phyloP scores from a whole-genome alignment of 179 eudicot species.

The Beta corolliflora region DNA sequence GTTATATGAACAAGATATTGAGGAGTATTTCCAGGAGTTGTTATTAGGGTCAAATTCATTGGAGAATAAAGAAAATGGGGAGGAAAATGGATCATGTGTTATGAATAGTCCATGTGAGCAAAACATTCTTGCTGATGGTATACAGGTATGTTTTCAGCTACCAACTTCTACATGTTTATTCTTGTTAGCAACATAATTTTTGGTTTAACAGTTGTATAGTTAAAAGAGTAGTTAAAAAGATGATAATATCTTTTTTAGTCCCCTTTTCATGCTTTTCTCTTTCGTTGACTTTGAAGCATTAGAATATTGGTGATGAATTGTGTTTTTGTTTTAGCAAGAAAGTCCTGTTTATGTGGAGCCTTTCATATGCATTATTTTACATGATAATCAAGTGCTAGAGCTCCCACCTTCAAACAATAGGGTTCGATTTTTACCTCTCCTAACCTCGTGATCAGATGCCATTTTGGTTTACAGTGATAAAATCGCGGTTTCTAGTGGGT shows the following conservation, averaged over 20 bases:
- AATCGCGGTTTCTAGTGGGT: too few relatives aligned
- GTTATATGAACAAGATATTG: constrained; percentile 52
- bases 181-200: background rate
- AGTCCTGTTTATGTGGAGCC: background rate
- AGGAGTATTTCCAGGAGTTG: constrained; percentile 58
- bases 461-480: too few relatives aligned
- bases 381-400: too few relatives aligned
- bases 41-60: constrained; percentile 30
- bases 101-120: constrained; percentile 33
- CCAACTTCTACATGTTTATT: background rate
- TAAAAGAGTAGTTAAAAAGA: constrained; percentile 10
- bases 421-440: too few relatives aligned
- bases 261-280: background rate
- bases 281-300: constrained; percentile 24
- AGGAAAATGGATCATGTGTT: constrained; percentile 25
- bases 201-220: background rate
- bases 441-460: too few relatives aligned
- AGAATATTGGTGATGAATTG: background rate
- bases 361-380: background rate
- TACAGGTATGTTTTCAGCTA: constrained; percentile 37
- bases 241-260: background rate
- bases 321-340: background rate
- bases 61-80: constrained; percentile 33
- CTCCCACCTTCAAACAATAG: too few relatives aligned
- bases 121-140: constrained; percentile 23